Percentiles rank a stretch among this genome's conserved stretches.
phyloP scores from a whole-genome alignment of 2,329 filamentous ascomycete species.

The Talaromyces verruculosus region DNA sequence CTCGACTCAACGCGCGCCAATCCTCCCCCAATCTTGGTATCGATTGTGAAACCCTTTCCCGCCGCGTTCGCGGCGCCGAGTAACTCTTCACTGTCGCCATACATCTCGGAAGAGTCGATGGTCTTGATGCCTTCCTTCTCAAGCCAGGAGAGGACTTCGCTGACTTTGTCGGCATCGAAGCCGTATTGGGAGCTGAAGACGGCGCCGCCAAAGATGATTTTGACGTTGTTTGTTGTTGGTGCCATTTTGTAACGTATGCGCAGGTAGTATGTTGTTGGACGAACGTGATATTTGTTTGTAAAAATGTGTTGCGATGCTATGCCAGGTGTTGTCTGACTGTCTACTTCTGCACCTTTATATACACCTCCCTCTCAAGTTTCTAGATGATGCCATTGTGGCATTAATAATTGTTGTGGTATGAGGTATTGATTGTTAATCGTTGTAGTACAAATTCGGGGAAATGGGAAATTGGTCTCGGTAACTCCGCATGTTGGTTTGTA shows the following conservation, averaged over 20 bases:
- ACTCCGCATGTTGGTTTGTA: background rate
- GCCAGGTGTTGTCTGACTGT: no score
- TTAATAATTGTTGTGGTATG: background rate
- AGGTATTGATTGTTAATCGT: background rate
- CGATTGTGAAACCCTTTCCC: background rate
- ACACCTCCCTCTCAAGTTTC: background rate
- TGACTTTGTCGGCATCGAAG: background rate
- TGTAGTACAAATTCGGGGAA: background rate
- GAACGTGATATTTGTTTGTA: no score
- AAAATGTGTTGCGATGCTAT: no score
- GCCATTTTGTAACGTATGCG: no score
- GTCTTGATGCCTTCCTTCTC: constrained; percentile 12
- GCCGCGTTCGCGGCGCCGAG: constrained; percentile 12
- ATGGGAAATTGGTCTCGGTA: background rate
- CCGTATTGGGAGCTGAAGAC: constrained; percentile 1
- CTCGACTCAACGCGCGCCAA: constrained; percentile 1
- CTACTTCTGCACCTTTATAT: background rate
- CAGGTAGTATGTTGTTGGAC: no score
- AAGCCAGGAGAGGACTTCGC: background rate
- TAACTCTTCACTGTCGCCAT: constrained; percentile 11
- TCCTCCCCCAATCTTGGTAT: constrained; percentile 16
- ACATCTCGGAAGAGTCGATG: constrained; percentile 10
- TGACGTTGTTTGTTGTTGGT: constrained; percentile 11
- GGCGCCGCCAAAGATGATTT: constrained; percentile 11
- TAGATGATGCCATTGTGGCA: background rate